phyloP scores from a whole-genome alignment of 78 protist species.

The Dictyostelium purpureum region DNA sequence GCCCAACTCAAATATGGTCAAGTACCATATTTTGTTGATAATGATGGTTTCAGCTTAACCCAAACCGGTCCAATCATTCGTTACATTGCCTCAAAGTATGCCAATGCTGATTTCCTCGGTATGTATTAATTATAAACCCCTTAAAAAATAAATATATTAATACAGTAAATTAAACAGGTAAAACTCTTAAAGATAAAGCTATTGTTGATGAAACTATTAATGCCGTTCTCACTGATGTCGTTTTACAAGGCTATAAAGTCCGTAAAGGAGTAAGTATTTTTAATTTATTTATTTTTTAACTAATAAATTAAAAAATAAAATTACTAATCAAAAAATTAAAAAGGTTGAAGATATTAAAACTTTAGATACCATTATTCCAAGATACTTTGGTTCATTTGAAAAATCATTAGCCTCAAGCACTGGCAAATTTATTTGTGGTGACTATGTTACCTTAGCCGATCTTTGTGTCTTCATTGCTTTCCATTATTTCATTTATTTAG shows the following conservation, averaged over 20 bases:
- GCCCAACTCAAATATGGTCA: neutral
- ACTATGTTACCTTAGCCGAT: constrained; percentile 5
- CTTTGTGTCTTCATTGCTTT: neutral
- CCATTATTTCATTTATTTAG: neutral
- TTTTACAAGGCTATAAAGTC: constrained; percentile 2
- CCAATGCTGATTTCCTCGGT: neutral
- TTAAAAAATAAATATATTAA: neutral
- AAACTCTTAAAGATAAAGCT: neutral
- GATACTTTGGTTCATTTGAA: neutral
- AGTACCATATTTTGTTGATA: neutral
- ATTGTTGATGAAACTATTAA: neutral
- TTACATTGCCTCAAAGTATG: neutral
- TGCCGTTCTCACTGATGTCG: neutral
- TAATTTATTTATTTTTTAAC: neutral
- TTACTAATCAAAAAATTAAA: neutral
- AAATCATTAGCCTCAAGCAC: neutral
- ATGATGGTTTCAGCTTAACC: neutral
- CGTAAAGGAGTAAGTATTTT: constrained; percentile 13
- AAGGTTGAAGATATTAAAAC: neutral
- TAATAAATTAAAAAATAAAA: neutral
- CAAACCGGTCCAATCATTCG: constrained; percentile 9
- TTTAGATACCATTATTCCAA: constrained; percentile 2
- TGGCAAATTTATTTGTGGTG: neutral
- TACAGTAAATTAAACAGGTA: neutral
- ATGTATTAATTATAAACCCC: neutral